Percentiles rank a stretch among this genome's conserved stretches.
phyloP scores from a whole-genome alignment of 2,329 filamentous ascomycete species.

The Chaetothyriales sp. region DNA sequence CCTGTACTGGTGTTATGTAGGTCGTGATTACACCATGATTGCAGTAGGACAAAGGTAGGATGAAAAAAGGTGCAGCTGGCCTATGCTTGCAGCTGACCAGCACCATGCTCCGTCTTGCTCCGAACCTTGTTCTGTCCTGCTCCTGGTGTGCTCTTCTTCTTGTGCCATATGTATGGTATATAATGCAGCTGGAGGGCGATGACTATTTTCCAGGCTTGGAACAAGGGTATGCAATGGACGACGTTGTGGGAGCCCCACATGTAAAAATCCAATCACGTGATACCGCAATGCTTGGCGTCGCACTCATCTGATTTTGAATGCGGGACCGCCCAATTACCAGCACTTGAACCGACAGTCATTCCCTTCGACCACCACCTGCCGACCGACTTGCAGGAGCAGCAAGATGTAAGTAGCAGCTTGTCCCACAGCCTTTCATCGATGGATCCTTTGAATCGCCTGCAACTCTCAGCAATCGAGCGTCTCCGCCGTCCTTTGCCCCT shows the following conservation, averaged over 20 bases:
- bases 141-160: not conserved
- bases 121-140: not conserved
- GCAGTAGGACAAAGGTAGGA: not conserved
- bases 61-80: not conserved
- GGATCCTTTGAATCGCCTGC: not conserved
- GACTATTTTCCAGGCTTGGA: too few relatives aligned
- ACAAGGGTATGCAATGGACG: not conserved
- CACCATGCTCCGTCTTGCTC: not conserved
- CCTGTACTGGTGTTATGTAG: not conserved
- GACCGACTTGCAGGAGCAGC: conserved; percentile 2
- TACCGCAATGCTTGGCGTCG: not conserved
- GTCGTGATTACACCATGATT: not conserved
- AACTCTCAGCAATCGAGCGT: not conserved
- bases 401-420: conserved; percentile 12
- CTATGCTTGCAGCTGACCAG: not conserved
- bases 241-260: not conserved
- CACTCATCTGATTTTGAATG: not conserved
- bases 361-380: not conserved
- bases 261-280: not conserved
- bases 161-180: not conserved
- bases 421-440: not conserved
- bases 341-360: not conserved
- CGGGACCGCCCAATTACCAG: not conserved
- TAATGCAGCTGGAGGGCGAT: too few relatives aligned
- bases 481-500: not conserved